These are phyloP conservation scores for Rhododendron vialii DNA, from an alignment of 148 eudicot species.

Conservation along the genomic window DNA sequence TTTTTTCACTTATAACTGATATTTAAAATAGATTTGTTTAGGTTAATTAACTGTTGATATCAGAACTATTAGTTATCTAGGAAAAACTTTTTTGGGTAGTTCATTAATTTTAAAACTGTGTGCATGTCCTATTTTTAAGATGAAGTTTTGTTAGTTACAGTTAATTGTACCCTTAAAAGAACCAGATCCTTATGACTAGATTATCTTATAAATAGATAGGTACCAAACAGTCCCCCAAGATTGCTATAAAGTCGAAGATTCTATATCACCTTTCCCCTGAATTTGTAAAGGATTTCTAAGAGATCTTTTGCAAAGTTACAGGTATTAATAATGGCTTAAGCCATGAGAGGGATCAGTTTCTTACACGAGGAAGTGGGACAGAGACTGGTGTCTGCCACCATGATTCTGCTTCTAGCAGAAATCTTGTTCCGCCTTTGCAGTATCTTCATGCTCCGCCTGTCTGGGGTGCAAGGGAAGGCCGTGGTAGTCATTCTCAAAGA, in stretches of 20 bases:
- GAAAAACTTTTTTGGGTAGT: neutral
- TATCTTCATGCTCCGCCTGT: constrained; percentile 14
- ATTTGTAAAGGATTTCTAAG: neutral
- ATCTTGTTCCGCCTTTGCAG: constrained; percentile 20
- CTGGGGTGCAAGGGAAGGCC: constrained; percentile 17
- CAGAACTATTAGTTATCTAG: neutral
- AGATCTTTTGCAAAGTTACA: constrained; percentile 8
- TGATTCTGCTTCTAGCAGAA: constrained; percentile 15
- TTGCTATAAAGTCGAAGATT: neutral
- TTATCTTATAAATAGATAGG: neutral
- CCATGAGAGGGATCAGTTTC: constrained; percentile 16
- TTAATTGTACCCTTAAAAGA: neutral
- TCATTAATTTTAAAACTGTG: neutral
- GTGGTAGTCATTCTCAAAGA: constrained; percentile 15
- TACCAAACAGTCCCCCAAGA: neutral
- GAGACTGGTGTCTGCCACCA: neutral
- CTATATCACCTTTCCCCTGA: neutral
- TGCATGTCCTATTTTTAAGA: neutral
- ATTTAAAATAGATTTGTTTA: neutral
- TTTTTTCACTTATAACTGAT: neutral
- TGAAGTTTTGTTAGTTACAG: neutral
- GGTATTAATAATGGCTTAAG: constrained; percentile 14
- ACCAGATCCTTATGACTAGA: neutral
- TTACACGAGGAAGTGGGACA: constrained; percentile 19
- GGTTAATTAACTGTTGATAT: neutral